These are phyloP conservation scores for Dunaliella primolecta DNA, from an alignment of 139 green algal species.

Conservation along the genomic window DNA sequence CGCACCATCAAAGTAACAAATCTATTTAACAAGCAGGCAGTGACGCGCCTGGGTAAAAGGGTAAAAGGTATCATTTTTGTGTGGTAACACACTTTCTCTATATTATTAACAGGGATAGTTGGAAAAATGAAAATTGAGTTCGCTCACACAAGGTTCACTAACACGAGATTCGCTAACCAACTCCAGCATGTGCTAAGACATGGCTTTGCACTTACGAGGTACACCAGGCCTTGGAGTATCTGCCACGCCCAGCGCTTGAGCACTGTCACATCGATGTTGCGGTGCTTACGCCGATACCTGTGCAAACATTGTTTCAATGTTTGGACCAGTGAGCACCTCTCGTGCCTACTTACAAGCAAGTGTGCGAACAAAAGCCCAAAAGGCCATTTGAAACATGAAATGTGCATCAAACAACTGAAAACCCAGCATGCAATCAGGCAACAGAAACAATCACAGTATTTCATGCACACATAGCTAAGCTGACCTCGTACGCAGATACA, in stretches of 20 bases:
- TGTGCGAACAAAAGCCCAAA: neutral
- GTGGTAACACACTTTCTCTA: no score
- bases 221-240: conserved; percentile 94
- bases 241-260: conserved; percentile 91
- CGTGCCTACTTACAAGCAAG: neutral
- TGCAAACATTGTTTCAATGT: neutral
- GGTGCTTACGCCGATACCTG: conserved; percentile 85
- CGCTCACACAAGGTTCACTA: no score
- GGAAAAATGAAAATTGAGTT: no score
- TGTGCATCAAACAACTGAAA: neutral
- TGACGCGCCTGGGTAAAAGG: no score
- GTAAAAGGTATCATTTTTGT: no score
- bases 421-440: neutral
- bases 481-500: no score
- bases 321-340: neutral
- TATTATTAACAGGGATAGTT: no score
- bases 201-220: conserved; percentile 62
- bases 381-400: neutral
- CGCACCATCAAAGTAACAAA: no score
- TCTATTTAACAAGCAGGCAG: no score
- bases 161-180: no score
- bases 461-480: neutral
- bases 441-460: no score
- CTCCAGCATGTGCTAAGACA: no score
- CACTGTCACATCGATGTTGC: conserved; percentile 71